Percentiles rank a stretch among this genome's conserved stretches.
phyloP scores from a whole-genome alignment of 306 rosid species.

The Citrullus colocynthis region DNA sequence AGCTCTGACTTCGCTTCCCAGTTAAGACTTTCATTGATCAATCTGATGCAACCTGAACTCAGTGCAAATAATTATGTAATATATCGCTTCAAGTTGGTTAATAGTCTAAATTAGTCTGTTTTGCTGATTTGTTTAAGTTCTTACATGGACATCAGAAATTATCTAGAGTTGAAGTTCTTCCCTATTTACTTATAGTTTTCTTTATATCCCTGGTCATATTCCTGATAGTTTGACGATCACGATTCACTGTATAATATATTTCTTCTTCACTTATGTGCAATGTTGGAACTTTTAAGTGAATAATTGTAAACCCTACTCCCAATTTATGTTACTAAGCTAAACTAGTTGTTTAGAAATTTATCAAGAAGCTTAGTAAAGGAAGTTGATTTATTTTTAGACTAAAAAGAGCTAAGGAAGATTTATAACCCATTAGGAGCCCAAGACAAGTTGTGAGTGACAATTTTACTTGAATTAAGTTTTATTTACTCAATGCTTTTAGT shows the following conservation, averaged over 20 bases:
- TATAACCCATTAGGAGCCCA: too few species aligned
- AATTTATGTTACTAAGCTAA: too few species aligned
- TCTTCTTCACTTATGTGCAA: background rate
- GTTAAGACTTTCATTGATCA: conserved; percentile 78
- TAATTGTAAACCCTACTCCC: too few species aligned
- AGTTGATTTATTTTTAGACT: too few species aligned
- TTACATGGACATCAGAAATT: background rate
- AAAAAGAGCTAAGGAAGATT: too few species aligned
- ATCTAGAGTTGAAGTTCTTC: background rate
- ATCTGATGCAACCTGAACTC: conserved; percentile 69
- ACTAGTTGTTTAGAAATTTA: too few species aligned
- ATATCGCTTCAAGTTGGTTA: background rate
- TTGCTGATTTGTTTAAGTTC: background rate
- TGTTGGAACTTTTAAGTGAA: background rate
- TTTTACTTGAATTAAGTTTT: too few species aligned
- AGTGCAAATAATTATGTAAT: background rate
- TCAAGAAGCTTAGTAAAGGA: too few species aligned
- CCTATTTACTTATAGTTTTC: background rate
- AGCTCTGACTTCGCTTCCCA: conserved; percentile 86
- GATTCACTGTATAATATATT: background rate
- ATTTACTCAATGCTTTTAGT: too few species aligned
- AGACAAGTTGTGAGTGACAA: too few species aligned
- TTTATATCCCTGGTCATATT: background rate
- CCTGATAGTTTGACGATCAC: background rate
- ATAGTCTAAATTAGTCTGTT: background rate